Base-by-base conservation (phyloP, 2,329 filamentous ascomycete genomes). In the Cordyceps cateniannulata region DNA sequence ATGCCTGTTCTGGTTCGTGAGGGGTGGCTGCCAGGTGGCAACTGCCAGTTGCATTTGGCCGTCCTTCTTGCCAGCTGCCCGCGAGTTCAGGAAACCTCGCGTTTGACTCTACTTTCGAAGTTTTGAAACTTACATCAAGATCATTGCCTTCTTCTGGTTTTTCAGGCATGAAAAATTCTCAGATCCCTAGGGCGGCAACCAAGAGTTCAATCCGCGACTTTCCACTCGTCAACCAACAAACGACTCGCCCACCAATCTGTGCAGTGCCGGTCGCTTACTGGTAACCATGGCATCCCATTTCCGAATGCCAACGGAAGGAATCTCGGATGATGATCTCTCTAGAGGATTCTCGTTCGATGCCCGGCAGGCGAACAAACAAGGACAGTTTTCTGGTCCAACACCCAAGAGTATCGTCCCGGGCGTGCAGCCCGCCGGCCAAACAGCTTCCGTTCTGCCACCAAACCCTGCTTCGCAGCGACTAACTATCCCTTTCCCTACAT, bases 321-420 rank as follows among this genome's bases (percentile, higher is more conserved):
- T 66, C 14, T 65, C 63, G 1, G 62, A 66, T 44, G 44, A 56
- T 4, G 48, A 58, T 8, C 54, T 65, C 2, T 44, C 62, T 7
- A 40, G 60, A 22, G 66, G 65, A 0, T 67, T 66, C 47, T 60
- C 58, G 5, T 67, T 67, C n/a, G 58, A 48, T 14, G 50, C 49
- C 16, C 62, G 63, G 44, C 57, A 47, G 42, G 49, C 60, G n/a
- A 63, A 61, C 48, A 65, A 62, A n/a, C 62, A 64, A 0, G 65
- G 65, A 2, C 66, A 67, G 14, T 66, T 64, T 10, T 64, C 62
- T 16, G 55, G 58, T 1, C 49, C 42, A 22, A 32, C 12, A 38
- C 49, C 58, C 44, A 60, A 32, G 18, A 60, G 29, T 22, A 53
- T 53, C 20, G 18, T 60, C 8, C 58, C 49, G 3, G 40, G 49